Base-by-base conservation (phyloP, 768 basidiomycete species). In the Lactarius hengduanensis region DNA sequence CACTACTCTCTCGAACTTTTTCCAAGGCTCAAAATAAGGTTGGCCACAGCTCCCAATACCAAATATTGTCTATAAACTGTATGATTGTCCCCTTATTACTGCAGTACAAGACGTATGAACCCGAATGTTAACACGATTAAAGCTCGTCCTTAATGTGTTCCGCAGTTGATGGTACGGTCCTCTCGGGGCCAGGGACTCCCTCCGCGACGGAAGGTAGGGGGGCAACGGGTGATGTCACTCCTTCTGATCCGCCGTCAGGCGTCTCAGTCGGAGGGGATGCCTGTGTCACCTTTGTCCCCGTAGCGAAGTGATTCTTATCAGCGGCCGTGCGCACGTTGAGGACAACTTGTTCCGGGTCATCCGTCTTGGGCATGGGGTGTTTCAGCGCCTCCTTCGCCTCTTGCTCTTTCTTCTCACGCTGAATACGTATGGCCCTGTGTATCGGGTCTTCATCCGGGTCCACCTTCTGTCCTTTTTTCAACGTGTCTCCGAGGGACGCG, bases 401-500 rank as follows among this genome's bases (percentile, higher is more conserved):
- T 62, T 66, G 64, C 59, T 64, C 68, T 38, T 69, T 69, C 32
- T 71, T 71, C 70, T 73, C 73, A 59, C 71, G 61, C 57, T 74
- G 72, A 16, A 70, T 62, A 67, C 74, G 73, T 28, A 74, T 61
- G 16, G 71, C 74, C 60, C 69, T 71, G 22, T 72, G 69, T 22
- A 74, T 73, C 57, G 70, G 71, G 58, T 74, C 72, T 57, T 76
- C 75, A n/a, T 64, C 63, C 55, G 59, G 41, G 64, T 72, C 61
- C 38, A 36, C 59, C 32, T 66, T 68, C 74, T 74, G 70, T 74
- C 79, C 74, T 75, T 77, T 68, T 72, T 63, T 64, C 71, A 71
- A 47, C 65, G 66, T 34, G 76, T 78, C 61, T 76, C 78, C 79
- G 76, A 79, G 79, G 78, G 80, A 78, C 20, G 80, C 80, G 34